Evolutionary conservation across 1,284 basidiomycete species (phyloP).

Genomic region (Neonothopanus nambi): DNA sequence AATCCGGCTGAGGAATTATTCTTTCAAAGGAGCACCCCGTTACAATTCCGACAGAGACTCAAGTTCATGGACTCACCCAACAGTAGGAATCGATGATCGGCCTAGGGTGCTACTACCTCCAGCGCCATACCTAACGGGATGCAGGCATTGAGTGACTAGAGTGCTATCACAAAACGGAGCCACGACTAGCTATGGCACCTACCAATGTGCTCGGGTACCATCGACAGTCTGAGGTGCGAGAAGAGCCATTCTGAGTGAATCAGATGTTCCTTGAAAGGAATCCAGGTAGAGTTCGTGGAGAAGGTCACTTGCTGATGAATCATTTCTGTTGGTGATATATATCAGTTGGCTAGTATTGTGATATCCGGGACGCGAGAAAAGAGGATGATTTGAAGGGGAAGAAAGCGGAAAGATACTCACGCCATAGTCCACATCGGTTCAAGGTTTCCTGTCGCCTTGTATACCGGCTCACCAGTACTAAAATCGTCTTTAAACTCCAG

Average conservation of each 20-base stretch:
- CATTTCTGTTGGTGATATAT: constrained; percentile 27
- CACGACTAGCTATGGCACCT: too few relatives aligned
- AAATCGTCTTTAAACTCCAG: constrained; percentile 29
- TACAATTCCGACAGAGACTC: neutral
- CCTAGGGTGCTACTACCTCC: constrained; percentile 27
- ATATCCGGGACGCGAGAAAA: too few relatives aligned
- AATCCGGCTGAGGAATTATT: constrained; percentile 32
- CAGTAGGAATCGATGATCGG: constrained; percentile 25
- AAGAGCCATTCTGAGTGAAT: constrained; percentile 28
- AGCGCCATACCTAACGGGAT: constrained; percentile 30
- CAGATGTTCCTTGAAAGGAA: constrained; percentile 26
- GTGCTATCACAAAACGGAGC: too few relatives aligned
- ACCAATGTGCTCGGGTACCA: constrained; percentile 26
- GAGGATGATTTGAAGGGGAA: neutral
- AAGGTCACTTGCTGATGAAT: constrained; percentile 20
- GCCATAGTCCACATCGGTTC: constrained; percentile 35
- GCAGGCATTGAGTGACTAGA: too few relatives aligned
- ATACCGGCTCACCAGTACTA: constrained; percentile 21
- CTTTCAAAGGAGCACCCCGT: constrained; percentile 14
- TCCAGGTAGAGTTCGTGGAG: constrained; percentile 27
- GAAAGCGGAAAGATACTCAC: constrained; percentile 16
- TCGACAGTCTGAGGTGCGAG: constrained; percentile 25
- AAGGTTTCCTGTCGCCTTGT: constrained; percentile 25
- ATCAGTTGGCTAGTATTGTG: too few relatives aligned
- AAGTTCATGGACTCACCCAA: constrained; percentile 22